Conservation (phyloP, 352 stramenopile species). For the Nothophytophthora sp. region DNA sequence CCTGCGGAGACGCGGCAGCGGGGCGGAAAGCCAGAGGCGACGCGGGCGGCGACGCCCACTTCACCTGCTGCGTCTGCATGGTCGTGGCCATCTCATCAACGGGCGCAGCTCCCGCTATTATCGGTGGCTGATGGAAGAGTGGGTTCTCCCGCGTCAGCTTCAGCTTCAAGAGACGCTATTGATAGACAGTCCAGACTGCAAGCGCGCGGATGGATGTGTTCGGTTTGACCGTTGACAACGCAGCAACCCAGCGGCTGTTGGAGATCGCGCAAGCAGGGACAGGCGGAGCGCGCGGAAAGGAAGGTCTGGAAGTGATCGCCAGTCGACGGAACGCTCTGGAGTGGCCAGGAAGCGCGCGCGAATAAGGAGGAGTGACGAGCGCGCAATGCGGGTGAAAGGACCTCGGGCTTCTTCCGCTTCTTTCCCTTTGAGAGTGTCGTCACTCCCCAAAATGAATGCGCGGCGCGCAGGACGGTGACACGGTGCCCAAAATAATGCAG, state of each 20-base stretch:
- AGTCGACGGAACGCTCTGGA: not conserved
- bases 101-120: not conserved
- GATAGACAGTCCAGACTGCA: too few species aligned
- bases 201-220: too few species aligned
- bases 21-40: constrained; percentile 24
- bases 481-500: not conserved
- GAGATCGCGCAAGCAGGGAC: too few species aligned
- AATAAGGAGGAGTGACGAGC: not conserved
- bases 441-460: not conserved
- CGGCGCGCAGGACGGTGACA: too few species aligned
- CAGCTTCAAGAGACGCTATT: too few species aligned
- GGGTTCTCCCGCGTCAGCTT: too few species aligned
- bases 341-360: not conserved
- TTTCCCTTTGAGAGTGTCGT: constrained; percentile 5
- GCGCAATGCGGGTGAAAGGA: not conserved
- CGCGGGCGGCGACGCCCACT: constrained; percentile 22
- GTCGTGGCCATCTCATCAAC: constrained; percentile 23
- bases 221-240: too few species aligned
- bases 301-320: too few species aligned
- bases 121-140: not conserved
- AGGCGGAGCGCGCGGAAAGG: too few species aligned
- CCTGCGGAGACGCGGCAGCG: constrained; percentile 11
- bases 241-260: too few species aligned
- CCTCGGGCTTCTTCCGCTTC: constrained; percentile 7
- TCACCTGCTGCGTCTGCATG: constrained; percentile 31